These are phyloP conservation scores for Fusarium newnesense DNA, from an alignment of 2,329 filamentous ascomycete species.

Conservation along the genomic window DNA sequence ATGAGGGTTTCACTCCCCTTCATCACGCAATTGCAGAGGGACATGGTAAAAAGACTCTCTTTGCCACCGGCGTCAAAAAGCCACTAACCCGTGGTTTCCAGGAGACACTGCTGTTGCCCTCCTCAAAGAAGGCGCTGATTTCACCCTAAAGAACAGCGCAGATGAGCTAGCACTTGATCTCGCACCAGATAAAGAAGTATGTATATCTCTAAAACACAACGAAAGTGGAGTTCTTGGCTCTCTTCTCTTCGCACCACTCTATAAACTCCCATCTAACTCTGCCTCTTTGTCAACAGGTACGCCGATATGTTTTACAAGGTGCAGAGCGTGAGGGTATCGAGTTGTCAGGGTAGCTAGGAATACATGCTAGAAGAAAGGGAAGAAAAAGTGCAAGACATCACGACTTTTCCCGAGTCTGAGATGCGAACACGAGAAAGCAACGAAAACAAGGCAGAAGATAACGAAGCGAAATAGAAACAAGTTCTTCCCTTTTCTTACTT, in stretches of 20 bases:
- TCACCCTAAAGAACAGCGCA: constrained; percentile 77
- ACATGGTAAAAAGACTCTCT: constrained; percentile 60
- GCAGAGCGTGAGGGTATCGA: constrained; percentile 88
- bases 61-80: too few species aligned
- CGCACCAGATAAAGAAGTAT: constrained; percentile 85
- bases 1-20: constrained; percentile 84
- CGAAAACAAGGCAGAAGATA: not conserved
- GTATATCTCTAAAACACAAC: constrained; percentile 41
- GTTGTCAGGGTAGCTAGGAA: constrained; percentile 49
- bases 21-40: constrained; percentile 88
- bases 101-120: constrained; percentile 85
- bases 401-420: constrained; percentile 8
- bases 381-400: constrained; percentile 19
- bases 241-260: not conserved
- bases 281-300: constrained; percentile 62
- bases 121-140: constrained; percentile 85
- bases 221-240: not conserved
- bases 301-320: constrained; percentile 78
- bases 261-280: constrained; percentile 37
- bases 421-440: not conserved
- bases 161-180: constrained; percentile 80
- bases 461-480: not conserved
- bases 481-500: constrained; percentile 57
- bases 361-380: constrained; percentile 25
- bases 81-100: constrained; percentile 40